Base-by-base conservation (phyloP, 352 stramenopile species). In the Phytophthora litchii region DNA sequence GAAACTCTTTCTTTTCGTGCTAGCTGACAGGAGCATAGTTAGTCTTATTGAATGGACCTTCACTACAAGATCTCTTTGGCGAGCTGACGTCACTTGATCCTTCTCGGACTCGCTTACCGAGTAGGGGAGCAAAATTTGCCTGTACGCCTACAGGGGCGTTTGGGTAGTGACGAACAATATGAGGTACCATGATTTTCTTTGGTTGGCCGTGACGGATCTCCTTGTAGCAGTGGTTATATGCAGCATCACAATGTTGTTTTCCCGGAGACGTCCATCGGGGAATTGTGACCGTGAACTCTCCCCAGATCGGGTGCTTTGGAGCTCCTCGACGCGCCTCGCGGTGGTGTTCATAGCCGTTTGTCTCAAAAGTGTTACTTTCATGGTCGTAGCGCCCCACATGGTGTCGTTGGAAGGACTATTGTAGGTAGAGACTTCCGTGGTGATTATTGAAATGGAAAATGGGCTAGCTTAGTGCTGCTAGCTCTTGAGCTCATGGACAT, bases 41-140 rank as follows among this genome's bases (percentile, higher is more conserved):
- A n/a, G 7, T 14, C 3, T 37, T 46, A 20, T 20, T 32, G 16
- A 10, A 32, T 16, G 14, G 10, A 21, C 20, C 19, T 34, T n/a
- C 44, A 19, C 0, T 14, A 16, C 25, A n/a, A 31, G 44, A 1
- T 12, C 17, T 13, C 13, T 37, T 51, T n/a, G 25, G 44, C 14
- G 44, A 38, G 3, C 1, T 17, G n/a, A 10, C 27, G 10, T 5
- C 11, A 9, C 5, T 3, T 31, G 41, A 20, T 20, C 6, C 20
- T 10, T 36, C 41, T 3, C 41, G 41, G 6, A 48, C 21, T 36
- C 41, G 41, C 9, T 48, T 48, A 11, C 41, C 41, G 21, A 48
- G 41, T 35, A 48, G 5, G 0, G 20, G 20, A 6, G 41, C 23
- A 9, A 40, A 41, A 2, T 38, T 20, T 2, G 27, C 44, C 4